Conservation (phyloP, 176 grass and related monocot species). For the Dactylis glomerata region DNA sequence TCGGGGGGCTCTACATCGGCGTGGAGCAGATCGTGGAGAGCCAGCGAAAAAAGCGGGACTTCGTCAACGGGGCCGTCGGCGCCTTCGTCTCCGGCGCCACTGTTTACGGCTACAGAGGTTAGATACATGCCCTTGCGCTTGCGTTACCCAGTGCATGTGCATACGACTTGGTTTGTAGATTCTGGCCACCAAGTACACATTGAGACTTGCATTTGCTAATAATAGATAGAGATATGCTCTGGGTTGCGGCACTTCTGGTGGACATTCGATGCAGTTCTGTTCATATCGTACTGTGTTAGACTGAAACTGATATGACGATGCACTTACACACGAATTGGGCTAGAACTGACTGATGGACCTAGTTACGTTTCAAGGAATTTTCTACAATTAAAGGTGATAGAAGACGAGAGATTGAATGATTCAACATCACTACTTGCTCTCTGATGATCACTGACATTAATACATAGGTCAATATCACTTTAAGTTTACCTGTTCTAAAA, state of each 20-base stretch:
- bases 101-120: conserved; percentile 90
- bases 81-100: conserved; percentile 82
- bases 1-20: conserved; percentile 90
- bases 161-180: background rate
- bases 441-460: background rate
- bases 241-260: background rate
- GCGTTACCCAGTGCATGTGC: background rate
- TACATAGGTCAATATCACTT: background rate
- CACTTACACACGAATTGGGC: background rate
- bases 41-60: conserved; percentile 92
- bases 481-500: background rate
- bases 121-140: background rate
- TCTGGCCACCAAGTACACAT: background rate
- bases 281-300: background rate
- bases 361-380: background rate
- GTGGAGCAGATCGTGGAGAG: conserved; percentile 81
- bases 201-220: background rate
- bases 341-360: background rate
- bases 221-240: background rate
- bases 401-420: background rate
- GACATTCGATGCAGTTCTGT: background rate
- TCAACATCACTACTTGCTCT: background rate
- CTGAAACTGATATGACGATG: background rate
- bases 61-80: conserved; percentile 76
- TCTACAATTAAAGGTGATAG: background rate